These are phyloP conservation scores for Arctium lappa DNA, from an alignment of 129 eudicot genomes.

Conservation along the genomic window DNA sequence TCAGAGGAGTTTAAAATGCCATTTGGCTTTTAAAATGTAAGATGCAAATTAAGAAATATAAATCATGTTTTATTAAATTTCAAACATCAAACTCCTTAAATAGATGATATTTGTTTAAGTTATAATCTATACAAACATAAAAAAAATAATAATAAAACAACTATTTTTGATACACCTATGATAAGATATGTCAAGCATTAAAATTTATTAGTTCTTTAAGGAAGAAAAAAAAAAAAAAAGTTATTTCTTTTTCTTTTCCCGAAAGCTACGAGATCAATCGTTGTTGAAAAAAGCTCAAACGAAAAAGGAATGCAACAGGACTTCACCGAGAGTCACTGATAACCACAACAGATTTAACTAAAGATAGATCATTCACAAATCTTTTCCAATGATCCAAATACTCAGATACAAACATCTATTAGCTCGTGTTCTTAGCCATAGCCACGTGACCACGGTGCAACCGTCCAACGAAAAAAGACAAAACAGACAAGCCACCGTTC, in stretches of 20 bases:
- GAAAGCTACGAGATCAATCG: not conserved
- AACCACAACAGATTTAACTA: not conserved
- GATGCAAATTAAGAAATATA: too few species aligned
- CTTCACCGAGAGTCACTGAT: not conserved
- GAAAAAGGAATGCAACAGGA: not conserved
- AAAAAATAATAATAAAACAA: too few species aligned
- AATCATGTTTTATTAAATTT: too few species aligned
- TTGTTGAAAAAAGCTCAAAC: not conserved
- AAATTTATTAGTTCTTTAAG: too few species aligned
- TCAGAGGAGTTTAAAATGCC: too few species aligned
- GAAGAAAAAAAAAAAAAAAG: too few species aligned
- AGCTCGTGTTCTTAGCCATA: not conserved
- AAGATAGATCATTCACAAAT: not conserved
- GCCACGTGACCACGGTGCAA: not conserved
- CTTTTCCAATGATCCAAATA: not conserved
- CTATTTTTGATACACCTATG: too few species aligned
- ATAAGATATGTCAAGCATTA: too few species aligned
- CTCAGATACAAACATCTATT: not conserved
- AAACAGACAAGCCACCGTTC: constrained; percentile 6
- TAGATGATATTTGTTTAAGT: too few species aligned
- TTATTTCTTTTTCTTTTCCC: not conserved
- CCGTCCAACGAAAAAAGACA: constrained; percentile 10
- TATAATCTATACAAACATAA: too few species aligned
- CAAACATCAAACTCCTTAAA: too few species aligned
- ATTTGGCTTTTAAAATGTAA: too few species aligned